Evolutionary conservation across 345 rosid species (phyloP), one percentile per base, ranked within the genome.

Genomic region (Hibiscus trionum): DNA sequence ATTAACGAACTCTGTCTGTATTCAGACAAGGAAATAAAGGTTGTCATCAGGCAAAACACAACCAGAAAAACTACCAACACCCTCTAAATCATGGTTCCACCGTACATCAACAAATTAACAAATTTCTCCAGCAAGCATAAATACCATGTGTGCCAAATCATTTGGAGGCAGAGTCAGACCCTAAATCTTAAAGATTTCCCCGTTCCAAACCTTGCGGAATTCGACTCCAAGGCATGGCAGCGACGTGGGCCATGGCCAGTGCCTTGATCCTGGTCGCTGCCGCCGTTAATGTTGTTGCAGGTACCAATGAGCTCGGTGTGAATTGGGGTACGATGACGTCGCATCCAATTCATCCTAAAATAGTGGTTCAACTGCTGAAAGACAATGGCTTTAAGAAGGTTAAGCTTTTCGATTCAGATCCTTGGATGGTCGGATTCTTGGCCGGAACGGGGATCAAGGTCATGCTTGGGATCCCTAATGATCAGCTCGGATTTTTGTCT

Each of bases 271-370:
- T 80, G 79, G 74, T 76, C 16, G 56, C 76, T 74, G 65, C 79
- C 3, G 11, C 3, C 11, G 11, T 42, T 75, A 59, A 62, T 56
- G 73, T 71, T 29, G 80, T 81, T 10, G 82, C 73, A 21, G 35
- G 74, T 21, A 83, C 80, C 55, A 3, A 42, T 42, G 55, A 50
- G 6, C n/a, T 93, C 1, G 98, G 97, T 35, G 88, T 93, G 68
- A 93, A 93, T 62, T 93, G 94, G 97, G 98, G 98, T 0, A 78
- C 74, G 31, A 72, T 85, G n/a, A 80, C 93, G 19, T 85, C 96
- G 1, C 97, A 91, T 49, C 93, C 88, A 0, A 24, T 93, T 79
- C 56, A 80, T n/a, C 88, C 94, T 2, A 60, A 66, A 35, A 83
- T 76, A 1, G 94, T 87, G 66, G 97, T 86, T 46, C 35, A 71